Conservation (phyloP, 371 early-diverging fungal genomes). For the Choanephora cucurbitarum region DNA sequence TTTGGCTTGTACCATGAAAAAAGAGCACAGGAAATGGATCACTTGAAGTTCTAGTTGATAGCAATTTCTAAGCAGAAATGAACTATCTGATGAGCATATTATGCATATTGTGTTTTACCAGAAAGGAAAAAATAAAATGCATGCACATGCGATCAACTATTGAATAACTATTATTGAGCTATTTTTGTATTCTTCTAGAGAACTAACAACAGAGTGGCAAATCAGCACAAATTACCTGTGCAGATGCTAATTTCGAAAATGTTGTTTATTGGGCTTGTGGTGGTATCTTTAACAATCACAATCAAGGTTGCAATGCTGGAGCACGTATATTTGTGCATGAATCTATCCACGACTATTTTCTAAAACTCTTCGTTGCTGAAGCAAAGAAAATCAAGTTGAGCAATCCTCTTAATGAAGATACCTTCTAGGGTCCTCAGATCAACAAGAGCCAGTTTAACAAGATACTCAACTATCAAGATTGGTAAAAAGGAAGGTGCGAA, state of each 20-base stretch:
- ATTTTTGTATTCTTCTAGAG: too few relatives aligned
- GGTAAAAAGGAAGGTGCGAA: conserved; percentile 65
- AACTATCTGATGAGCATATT: too few relatives aligned
- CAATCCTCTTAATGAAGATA: conserved; percentile 56
- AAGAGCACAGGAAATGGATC: too few relatives aligned
- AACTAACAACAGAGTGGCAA: conserved; percentile 97
- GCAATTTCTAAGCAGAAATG: too few relatives aligned
- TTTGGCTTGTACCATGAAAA: too few relatives aligned
- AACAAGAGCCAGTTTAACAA: conserved; percentile 76
- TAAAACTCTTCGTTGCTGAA: conserved; percentile 62
- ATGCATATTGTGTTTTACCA: too few relatives aligned
- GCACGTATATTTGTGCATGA: conserved; percentile 81
- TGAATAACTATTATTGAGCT: too few relatives aligned
- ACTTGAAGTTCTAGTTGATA: too few relatives aligned
- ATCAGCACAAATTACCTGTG: conserved; percentile 81
- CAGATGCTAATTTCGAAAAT: conserved; percentile 76
- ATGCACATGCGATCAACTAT: too few relatives aligned
- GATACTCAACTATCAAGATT: conserved; percentile 62
- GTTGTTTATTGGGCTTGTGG: conserved; percentile 68
- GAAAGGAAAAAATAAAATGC: too few relatives aligned
- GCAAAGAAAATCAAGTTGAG: conserved; percentile 58
- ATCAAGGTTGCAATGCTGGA: conserved; percentile 90
- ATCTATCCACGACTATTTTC: conserved; percentile 66
- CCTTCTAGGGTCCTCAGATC: conserved; percentile 76
- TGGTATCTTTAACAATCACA: conserved; percentile 78